Conservation (phyloP, 176 grass and related monocot genomes). For the Carex cristatella region DNA sequence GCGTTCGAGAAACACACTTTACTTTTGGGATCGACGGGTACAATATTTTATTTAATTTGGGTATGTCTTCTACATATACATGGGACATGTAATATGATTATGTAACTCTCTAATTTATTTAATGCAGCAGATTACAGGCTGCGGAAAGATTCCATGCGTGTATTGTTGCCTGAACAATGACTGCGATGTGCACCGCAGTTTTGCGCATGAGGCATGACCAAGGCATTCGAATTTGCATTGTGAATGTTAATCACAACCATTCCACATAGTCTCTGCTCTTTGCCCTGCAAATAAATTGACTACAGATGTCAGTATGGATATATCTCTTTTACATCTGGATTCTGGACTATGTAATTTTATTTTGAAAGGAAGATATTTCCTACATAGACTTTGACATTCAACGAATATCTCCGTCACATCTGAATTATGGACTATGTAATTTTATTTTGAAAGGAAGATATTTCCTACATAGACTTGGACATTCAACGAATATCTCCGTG, state of each 20-base stretch:
- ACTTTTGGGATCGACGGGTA: not conserved
- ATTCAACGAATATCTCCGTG: no score
- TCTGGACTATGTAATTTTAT: not conserved
- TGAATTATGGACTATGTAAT: not conserved
- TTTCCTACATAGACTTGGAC: not conserved
- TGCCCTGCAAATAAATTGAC: no score
- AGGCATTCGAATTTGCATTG: no score
- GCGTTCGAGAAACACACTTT: not conserved
- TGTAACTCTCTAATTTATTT: not conserved
- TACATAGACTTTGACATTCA: no score
- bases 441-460: not conserved
- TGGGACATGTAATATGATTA: not conserved
- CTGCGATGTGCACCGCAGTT: not conserved
- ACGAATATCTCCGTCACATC: no score
- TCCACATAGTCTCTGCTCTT: no score
- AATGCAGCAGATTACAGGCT: not conserved
- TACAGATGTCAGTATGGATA: no score
- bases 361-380: not conserved
- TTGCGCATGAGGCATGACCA: not conserved
- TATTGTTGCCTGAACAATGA: not conserved
- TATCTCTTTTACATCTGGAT: not conserved
- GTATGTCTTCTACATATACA: not conserved
- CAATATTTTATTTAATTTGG: not conserved
- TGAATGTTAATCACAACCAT: no score
- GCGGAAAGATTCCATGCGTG: not conserved